Base-by-base conservation (phyloP, 768 basidiomycete genomes). In the Boletellus ananiceps region DNA sequence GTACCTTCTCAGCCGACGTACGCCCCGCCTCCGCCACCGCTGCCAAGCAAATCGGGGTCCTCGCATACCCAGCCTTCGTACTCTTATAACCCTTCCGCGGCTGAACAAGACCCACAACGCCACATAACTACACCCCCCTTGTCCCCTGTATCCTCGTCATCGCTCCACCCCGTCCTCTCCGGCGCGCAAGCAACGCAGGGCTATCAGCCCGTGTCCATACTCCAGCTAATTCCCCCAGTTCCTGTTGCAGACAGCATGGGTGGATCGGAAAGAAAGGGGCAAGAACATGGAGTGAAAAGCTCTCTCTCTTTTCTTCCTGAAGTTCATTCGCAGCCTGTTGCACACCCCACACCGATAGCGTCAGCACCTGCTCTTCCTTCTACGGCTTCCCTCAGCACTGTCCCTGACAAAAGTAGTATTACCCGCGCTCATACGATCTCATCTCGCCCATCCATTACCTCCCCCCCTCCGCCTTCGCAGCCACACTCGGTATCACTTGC, bases 1-100 rank as follows among this genome's bases (percentile, higher is more conserved):
- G 57, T 64, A 21, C 57, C 57, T 9, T 61, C 57, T 35, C 64
- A 71, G 46, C 53, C 61, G 33, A 67, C 65, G 5, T 65, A 65
- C 36, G 59, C 55, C 2, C 61, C 55, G 0, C 62, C 55, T 9
- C 59, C 54, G 2, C 61, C 51, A 8, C 65, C 61, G 37, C 19
- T 55, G 31, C 49, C 51, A 14, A 57, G 40, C 51, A 21, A 47
- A 18, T 32, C 46, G 40, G 44, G 53, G 6, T 54, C 58, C 8
- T 55, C 50, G n/a, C 58, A 60, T 25, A 29, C 64, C 8, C 44
- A 50, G 2, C 29, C 55, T 29, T 49, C 46, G 15, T 55, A 54
- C 38, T 35, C 58, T 5, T 51, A 52, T 31, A 45, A 51, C 25
- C n/a, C 46, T n/a, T 34, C 49, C 32, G 8, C 37, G 18, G 18